Evolutionary conservation across 345 rosid genomes (phyloP).

Genomic region (Rhodamnia rubescens): DNA sequence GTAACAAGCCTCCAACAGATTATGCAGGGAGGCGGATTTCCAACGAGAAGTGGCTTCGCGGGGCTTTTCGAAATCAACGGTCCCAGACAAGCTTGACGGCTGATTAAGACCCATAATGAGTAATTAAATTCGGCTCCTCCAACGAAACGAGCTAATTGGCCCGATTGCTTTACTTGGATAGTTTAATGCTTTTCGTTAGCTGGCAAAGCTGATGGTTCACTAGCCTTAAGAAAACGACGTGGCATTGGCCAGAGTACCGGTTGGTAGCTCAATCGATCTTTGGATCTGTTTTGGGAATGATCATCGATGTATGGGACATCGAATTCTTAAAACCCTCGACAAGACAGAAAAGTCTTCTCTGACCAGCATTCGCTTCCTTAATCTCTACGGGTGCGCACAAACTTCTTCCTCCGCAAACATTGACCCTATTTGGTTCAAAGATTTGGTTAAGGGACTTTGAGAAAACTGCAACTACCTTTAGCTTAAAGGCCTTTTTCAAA

Average conservation of each 20-base stretch:
- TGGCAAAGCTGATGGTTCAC: background rate
- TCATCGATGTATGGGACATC: background rate
- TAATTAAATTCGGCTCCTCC: background rate
- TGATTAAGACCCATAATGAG: background rate
- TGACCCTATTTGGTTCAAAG: too few species aligned
- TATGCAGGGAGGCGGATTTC: background rate
- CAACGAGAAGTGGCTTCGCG: background rate
- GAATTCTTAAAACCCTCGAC: background rate
- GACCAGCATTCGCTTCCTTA: background rate
- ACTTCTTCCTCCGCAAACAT: background rate
- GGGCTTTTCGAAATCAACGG: background rate
- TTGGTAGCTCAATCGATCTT: background rate
- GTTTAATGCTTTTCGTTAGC: background rate
- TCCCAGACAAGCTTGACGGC: background rate
- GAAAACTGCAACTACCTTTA: too few species aligned
- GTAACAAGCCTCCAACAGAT: background rate
- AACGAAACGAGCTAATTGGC: background rate
- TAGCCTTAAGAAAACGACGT: background rate
- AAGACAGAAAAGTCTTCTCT: background rate
- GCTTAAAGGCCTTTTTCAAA: too few species aligned
- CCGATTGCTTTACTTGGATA: background rate
- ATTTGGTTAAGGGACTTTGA: too few species aligned
- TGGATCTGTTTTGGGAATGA: background rate
- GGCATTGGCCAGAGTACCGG: background rate
- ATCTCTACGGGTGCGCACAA: background rate